These are phyloP conservation scores for Apiospora marii DNA, from an alignment of 2,329 filamentous ascomycete species.

Conservation along the genomic window DNA sequence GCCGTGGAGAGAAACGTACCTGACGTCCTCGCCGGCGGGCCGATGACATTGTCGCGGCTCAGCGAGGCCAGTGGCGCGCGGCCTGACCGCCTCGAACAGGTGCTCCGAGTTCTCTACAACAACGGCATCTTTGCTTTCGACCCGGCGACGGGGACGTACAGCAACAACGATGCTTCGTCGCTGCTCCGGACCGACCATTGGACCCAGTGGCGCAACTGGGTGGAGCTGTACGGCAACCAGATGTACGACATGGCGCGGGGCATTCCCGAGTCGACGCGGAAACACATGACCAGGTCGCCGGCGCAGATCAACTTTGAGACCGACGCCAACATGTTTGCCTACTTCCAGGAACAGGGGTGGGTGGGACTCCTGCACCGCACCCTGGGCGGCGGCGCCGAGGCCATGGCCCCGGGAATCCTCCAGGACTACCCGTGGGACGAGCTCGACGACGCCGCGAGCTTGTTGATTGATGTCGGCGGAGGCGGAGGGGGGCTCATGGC, in stretches of 20 bases:
- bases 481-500: conserved; percentile 45
- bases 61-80: conserved; percentile 31
- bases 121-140: conserved; percentile 47
- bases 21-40: conserved; percentile 38
- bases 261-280: conserved; percentile 43
- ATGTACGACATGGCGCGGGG: conserved; percentile 53
- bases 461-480: conserved; percentile 51
- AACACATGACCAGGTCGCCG: conserved; percentile 37
- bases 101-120: conserved; percentile 43
- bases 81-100: conserved; percentile 41
- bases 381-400: conserved; percentile 46
- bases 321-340: conserved; percentile 49
- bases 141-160: conserved; percentile 36
- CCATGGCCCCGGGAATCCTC: conserved; percentile 48
- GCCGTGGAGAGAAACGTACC: conserved; percentile 42
- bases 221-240: conserved; percentile 50
- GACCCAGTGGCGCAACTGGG: conserved; percentile 55
- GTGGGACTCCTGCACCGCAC: conserved; percentile 45
- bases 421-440: conserved; percentile 52
- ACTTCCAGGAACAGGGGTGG: conserved; percentile 46
- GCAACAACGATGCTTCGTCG: conserved; percentile 45
- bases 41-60: conserved; percentile 33
- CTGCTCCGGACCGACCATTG: conserved; percentile 48
- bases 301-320: conserved; percentile 52
- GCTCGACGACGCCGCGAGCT: conserved; percentile 40